Evolutionary conservation across 768 basidiomycete genomes (phyloP), one percentile per base, ranked within the genome.

Genomic region (Russula sp.): DNA sequence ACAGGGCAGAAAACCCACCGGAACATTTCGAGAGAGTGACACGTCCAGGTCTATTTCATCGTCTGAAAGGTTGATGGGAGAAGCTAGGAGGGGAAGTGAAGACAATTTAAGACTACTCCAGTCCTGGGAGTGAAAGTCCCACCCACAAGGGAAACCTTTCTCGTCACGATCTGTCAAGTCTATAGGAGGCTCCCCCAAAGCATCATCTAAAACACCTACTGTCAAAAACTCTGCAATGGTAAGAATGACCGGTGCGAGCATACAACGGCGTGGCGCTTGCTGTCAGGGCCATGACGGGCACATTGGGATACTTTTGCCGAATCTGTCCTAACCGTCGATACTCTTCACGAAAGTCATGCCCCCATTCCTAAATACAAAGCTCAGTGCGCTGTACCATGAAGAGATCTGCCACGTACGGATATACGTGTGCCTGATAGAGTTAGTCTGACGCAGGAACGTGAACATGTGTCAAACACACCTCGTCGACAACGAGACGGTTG

Each of bases 221-320:
- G 54, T 62, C 59, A 68, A 31, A 48, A 57, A 6, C 35, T 5
- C 22, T 37, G 10, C 10, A 31, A n/a, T 16, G 27, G 37, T 1
- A 51, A 20, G 2, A 53, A 22, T 5, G 52, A 32, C 22, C 14
- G 7, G 45, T 22, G n/a, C 9, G n/a, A 18, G 72, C 82, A 32
- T 72, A 90, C 89, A 74, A 73, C 48, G 83, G 73, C 6, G 91
- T 94, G 3, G 91, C 91, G 14, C 88, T 91, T 2, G 91, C 91
- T 1, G 91, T 94, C 44, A 94, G 73, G 4, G 91, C 91, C 89
- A 92, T 94, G 67, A 94, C 86, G 0, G 92, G 91, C 4, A 93
- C 82, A 60, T 79, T 76, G 1, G 80, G 80, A 69, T 86, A 92
- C 34, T 77, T 78, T 42, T 81, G 77, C 1, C 91, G 82, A 71